A percentile compares a stretch with the other conserved stretches of the same genome.
Evolutionary conservation across 148 eudicot species (phyloP).

Genomic region (Agrostemma githago): DNA sequence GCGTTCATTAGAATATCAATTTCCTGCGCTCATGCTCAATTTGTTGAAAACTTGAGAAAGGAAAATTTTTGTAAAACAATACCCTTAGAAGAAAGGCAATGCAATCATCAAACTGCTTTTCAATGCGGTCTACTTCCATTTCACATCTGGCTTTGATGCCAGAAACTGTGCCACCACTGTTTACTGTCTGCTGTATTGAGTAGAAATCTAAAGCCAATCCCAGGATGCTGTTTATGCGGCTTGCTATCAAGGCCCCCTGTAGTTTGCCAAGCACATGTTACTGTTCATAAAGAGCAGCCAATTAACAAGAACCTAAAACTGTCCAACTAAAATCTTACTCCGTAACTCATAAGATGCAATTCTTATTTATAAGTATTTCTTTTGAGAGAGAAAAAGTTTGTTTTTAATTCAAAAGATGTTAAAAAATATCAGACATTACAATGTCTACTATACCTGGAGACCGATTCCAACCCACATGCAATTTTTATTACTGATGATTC

Average conservation of each 20-base stretch:
- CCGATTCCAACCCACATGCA: too few relatives aligned
- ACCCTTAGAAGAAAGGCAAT: conserved; percentile 94
- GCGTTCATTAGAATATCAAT: not conserved
- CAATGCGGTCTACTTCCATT: conserved; percentile 83
- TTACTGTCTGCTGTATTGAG: conserved; percentile 56
- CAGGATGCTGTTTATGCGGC: conserved; percentile 80
- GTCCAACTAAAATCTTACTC: too few relatives aligned
- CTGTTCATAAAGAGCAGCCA: too few relatives aligned
- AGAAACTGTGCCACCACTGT: conserved; percentile 73
- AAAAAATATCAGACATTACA: too few relatives aligned
- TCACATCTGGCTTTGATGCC: conserved; percentile 81
- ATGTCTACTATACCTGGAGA: too few relatives aligned
- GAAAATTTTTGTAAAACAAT: conserved; percentile 25
- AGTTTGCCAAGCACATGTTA: conserved; percentile 5
- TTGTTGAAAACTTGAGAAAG: not conserved
- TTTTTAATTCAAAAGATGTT: too few relatives aligned
- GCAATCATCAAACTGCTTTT: conserved; percentile 95
- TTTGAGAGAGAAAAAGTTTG: too few relatives aligned
- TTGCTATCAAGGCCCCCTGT: conserved; percentile 92
- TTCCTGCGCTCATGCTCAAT: not conserved
- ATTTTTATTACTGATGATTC: too few relatives aligned
- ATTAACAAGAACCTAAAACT: too few relatives aligned
- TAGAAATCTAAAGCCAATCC: conserved; percentile 91
- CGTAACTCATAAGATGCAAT: too few relatives aligned
- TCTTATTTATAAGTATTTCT: too few relatives aligned